These are phyloP conservation scores for Arachnomyces sp. DNA, from an alignment of 2,329 filamentous ascomycete genomes.

Conservation along the genomic window DNA sequence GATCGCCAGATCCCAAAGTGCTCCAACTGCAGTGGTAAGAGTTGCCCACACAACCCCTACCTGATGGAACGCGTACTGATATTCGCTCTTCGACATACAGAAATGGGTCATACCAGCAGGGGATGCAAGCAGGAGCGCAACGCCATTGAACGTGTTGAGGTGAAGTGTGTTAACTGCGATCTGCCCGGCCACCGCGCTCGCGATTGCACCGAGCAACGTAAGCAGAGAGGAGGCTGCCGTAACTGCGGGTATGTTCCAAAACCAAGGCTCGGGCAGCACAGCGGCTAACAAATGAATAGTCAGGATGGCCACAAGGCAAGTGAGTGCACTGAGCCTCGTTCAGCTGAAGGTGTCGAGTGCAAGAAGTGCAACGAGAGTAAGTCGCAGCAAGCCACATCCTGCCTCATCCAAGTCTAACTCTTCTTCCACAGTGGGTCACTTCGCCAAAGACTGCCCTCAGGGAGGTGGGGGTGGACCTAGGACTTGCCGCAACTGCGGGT, in stretches of 20 bases:
- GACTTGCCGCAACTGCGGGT: constrained; percentile 40
- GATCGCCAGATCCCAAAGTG: constrained; percentile 45
- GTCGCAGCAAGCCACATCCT: not conserved
- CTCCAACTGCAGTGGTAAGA: constrained; percentile 41
- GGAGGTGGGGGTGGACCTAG: constrained; percentile 22
- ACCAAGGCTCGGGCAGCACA: not conserved
- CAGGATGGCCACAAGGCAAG: constrained; percentile 38
- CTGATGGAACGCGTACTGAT: not conserved
- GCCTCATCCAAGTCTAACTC: constrained; percentile 8
- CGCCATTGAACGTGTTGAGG: constrained; percentile 31
- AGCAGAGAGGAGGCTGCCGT: constrained; percentile 38
- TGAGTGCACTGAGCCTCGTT: constrained; percentile 41
- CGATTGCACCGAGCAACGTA: constrained; percentile 35
- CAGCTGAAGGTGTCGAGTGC: constrained; percentile 38
- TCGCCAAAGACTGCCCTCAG: constrained; percentile 39
- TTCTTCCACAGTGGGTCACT: constrained; percentile 31
- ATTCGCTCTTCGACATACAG: constrained; percentile 15
- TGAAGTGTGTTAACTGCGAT: constrained; percentile 45
- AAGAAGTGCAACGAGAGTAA: constrained; percentile 35
- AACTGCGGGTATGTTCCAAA: constrained; percentile 40
- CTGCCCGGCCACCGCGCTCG: constrained; percentile 41
- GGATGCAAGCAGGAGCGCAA: constrained; percentile 42
- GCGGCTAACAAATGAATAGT: constrained; percentile 21
- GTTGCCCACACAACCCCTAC: constrained; percentile 4
- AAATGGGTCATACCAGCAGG: constrained; percentile 41